Conservation (phyloP, 2,329 filamentous ascomycete species). For the Coniochaeta sp. region DNA sequence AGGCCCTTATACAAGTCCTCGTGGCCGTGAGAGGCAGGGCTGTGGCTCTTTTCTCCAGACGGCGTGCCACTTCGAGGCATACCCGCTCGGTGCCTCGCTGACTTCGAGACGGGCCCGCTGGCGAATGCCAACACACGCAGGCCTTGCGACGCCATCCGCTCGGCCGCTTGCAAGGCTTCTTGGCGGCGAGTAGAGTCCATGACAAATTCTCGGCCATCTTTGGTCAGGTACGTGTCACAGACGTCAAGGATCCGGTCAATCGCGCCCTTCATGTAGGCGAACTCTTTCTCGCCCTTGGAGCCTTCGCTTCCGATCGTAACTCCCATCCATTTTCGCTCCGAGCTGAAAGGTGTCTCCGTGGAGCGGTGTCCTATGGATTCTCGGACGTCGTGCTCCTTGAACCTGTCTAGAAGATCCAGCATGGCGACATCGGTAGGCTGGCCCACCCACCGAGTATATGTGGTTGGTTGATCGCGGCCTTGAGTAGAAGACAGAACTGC, state of each 20-base stretch:
- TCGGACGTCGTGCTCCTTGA: constrained; percentile 85
- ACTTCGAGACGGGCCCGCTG: constrained; percentile 61
- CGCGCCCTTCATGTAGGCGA: constrained; percentile 93
- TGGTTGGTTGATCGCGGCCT: constrained; percentile 50
- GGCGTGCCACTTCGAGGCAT: constrained; percentile 44
- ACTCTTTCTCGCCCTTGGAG: constrained; percentile 57
- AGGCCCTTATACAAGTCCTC: constrained; percentile 78
- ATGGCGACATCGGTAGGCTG: constrained; percentile 98
- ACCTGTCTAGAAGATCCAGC: constrained; percentile 82
- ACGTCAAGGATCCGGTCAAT: constrained; percentile 78
- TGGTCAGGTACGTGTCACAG: constrained; percentile 85
- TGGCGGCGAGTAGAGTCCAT: constrained; percentile 69
- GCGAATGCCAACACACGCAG: constrained; percentile 89
- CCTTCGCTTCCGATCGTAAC: constrained; percentile 67
- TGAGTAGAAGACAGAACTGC: constrained; percentile 83
- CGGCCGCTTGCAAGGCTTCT: constrained; percentile 71
- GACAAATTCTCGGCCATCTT: constrained; percentile 78
- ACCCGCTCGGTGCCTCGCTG: constrained; percentile 30
- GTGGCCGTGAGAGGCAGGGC: constrained; percentile 32
- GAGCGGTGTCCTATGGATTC: constrained; percentile 76
- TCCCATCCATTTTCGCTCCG: constrained; percentile 98
- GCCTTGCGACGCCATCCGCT: constrained; percentile 81
- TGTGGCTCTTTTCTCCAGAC: constrained; percentile 28
- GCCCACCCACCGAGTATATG: constrained; percentile 86
- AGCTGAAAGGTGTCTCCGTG: constrained; percentile 90